Percentiles rank a stretch among this genome's conserved stretches.
These are phyloP conservation scores for Delitschia confertaspora DNA, from an alignment of 495 filamentous ascomycete genomes.

Conservation along the genomic window DNA sequence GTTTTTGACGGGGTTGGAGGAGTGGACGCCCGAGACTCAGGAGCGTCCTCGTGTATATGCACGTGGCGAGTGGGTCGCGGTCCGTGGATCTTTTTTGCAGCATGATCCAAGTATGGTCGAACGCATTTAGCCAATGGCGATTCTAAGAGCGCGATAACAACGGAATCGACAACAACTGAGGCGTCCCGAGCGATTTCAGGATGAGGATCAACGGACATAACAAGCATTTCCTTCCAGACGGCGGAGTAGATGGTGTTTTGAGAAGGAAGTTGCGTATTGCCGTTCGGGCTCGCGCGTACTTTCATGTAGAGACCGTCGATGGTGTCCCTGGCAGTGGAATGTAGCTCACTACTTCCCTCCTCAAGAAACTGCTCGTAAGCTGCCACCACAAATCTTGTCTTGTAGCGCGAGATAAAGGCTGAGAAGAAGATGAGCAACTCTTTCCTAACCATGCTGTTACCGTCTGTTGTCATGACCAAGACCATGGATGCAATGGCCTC, in stretches of 20 bases:
- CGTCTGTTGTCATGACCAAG: conserved; percentile 80
- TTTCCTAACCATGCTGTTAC: conserved; percentile 83
- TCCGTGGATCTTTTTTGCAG: conserved; percentile 43
- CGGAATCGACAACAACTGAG: conserved; percentile 68
- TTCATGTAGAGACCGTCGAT: conserved; percentile 24
- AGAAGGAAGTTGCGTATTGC: conserved; percentile 35
- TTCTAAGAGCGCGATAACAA: conserved; percentile 65
- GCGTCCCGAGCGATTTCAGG: conserved; percentile 86
- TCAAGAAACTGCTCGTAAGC: conserved; percentile 86
- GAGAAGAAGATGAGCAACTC: conserved; percentile 92
- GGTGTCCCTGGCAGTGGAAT: background rate
- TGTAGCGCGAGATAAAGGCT: conserved; percentile 79
- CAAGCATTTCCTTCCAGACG: conserved; percentile 86
- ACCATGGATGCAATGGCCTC: conserved; percentile 77
- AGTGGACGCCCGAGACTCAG: conserved; percentile 39
- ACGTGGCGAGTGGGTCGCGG: conserved; percentile 6
- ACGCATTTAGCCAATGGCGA: conserved; percentile 65
- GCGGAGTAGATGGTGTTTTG: conserved; percentile 83
- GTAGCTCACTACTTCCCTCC: conserved; percentile 44
- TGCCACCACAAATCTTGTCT: conserved; percentile 83
- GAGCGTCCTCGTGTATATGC: conserved; percentile 4
- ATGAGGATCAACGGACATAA: conserved; percentile 86
- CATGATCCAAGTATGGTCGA: conserved; percentile 66
- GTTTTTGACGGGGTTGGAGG: conserved; percentile 48
- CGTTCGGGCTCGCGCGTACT: background rate